phyloP scores from a whole-genome alignment of 306 rosid species.

The Citrullus amarus region DNA sequence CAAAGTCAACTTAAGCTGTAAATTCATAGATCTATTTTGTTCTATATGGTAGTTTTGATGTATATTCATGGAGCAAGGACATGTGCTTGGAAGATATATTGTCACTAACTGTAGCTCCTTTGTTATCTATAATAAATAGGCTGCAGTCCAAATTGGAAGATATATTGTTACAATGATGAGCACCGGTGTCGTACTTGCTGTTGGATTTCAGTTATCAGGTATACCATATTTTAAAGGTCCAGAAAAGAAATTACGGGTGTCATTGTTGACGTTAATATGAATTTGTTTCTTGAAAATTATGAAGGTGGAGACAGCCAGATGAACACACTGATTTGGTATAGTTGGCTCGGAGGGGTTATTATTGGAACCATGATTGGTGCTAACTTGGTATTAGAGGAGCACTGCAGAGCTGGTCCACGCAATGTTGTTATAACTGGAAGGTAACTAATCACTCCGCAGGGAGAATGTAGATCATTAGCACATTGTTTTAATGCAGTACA shows the following conservation, averaged over 20 bases:
- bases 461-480: not conserved
- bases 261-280: not conserved
- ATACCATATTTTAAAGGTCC: conserved; percentile 5
- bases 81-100: not conserved
- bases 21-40: not conserved
- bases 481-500: not conserved
- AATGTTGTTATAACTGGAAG: conserved; percentile 92
- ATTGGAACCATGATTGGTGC: conserved; percentile 95
- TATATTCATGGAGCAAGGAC: not conserved
- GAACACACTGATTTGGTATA: conserved; percentile 71
- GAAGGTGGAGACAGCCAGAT: conserved; percentile 77
- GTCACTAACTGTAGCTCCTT: not conserved
- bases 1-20: not conserved
- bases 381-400: conserved; percentile 84
- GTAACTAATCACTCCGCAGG: conserved; percentile 21
- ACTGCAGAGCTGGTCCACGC: conserved; percentile 86
- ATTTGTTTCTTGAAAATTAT: conserved; percentile 11
- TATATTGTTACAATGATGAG: conserved; percentile 97
- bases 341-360: conserved; percentile 95
- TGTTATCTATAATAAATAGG: conserved; percentile 23
- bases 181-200: conserved; percentile 74
- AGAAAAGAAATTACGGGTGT: not conserved
- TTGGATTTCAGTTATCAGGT: conserved; percentile 93
- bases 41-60: not conserved
- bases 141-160: conserved; percentile 80